Percentiles rank a stretch among this genome's conserved stretches.
Conservation (phyloP, 129 eudicot genomes). For the Arctium minus region DNA sequence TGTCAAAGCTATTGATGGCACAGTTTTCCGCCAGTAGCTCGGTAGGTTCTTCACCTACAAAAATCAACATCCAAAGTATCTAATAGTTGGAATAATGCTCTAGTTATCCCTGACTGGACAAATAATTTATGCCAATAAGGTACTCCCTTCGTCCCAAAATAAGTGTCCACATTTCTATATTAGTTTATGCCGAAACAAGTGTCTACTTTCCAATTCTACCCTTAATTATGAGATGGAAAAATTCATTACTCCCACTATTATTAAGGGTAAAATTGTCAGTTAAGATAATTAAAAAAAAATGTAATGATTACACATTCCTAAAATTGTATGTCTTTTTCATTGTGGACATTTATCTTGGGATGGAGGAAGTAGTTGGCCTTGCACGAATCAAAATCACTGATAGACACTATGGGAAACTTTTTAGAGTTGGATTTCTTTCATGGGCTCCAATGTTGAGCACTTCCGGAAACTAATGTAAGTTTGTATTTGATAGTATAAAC, state of each 20-base stretch:
- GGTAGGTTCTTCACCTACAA: slow-evolving; percentile 58
- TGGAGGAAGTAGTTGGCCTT: background rate
- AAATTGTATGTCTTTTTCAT: background rate
- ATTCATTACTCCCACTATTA: background rate
- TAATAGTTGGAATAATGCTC: background rate
- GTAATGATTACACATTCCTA: background rate
- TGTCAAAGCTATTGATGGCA: slow-evolving; percentile 93
- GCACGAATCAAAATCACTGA: background rate
- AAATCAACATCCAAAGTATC: slow-evolving; percentile 10
- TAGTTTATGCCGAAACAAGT: background rate
- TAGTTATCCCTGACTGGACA: background rate
- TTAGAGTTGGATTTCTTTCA: background rate
- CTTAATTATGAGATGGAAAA: background rate
- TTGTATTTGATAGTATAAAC: background rate
- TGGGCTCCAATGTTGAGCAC: background rate
- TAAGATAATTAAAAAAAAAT: too few species aligned
- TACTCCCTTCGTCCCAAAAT: background rate
- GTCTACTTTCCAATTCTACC: background rate
- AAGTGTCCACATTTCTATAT: background rate
- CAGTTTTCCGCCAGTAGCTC: slow-evolving; percentile 88
- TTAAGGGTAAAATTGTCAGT: background rate
- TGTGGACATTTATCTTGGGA: background rate
- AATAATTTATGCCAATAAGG: background rate
- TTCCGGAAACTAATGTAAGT: background rate
- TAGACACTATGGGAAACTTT: background rate